Conservation (phyloP, 306 rosid genomes). For the Potentilla sterilis region DNA sequence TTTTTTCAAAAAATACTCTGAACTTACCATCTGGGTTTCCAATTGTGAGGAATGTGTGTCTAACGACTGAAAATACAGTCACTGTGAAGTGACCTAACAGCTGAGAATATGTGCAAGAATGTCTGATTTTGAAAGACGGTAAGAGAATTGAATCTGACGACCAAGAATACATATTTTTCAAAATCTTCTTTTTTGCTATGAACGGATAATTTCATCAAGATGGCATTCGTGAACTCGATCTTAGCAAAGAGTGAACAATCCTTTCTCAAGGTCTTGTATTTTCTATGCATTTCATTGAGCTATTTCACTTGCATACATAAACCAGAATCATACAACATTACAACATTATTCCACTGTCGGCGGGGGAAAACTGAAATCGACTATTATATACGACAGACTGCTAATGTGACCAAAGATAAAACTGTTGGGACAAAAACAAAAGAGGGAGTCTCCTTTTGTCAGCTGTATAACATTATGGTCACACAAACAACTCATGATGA, state of each 20-base stretch:
- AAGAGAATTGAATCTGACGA: too few species aligned
- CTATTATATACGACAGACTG: conserved; percentile 32
- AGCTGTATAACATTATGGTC: conserved; percentile 18
- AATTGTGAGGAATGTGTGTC: too few species aligned
- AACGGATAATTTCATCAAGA: too few species aligned
- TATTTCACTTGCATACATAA: not conserved
- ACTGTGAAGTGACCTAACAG: too few species aligned
- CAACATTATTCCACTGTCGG: not conserved
- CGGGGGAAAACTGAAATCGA: not conserved
- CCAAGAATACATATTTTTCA: too few species aligned
- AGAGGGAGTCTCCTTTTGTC: conserved; percentile 10
- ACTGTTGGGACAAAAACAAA: not conserved
- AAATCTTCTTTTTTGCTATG: too few species aligned
- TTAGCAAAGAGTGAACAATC: not conserved
- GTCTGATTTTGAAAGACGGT: too few species aligned
- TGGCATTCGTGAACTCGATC: too few species aligned
- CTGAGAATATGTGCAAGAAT: too few species aligned
- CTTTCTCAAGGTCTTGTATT: not conserved
- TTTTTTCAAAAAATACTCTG: too few species aligned
- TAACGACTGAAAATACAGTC: too few species aligned
- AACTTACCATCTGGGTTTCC: too few species aligned
- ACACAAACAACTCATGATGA: conserved; percentile 59
- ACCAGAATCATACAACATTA: conserved; percentile 5
- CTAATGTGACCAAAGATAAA: not conserved
- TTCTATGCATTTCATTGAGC: conserved; percentile 4